These are phyloP conservation scores for Aotearoamyces nothofagi DNA, from an alignment of 2,329 filamentous ascomycete genomes.

Conservation along the genomic window DNA sequence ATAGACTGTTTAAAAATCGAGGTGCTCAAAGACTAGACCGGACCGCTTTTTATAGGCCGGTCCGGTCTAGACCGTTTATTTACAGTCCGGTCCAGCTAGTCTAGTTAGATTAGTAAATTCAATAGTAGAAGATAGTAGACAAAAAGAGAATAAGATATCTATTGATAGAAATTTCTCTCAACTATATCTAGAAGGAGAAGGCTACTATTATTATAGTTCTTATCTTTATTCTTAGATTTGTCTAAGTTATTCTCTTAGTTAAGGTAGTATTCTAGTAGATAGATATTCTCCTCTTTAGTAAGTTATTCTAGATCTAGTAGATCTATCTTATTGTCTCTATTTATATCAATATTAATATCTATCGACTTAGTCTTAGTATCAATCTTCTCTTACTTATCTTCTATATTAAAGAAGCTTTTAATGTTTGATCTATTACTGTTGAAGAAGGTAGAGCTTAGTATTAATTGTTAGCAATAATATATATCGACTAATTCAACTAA, in stretches of 20 bases:
- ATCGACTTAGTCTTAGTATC: constrained; percentile 13
- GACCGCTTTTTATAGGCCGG: no score
- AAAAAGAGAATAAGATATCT: constrained; percentile 1
- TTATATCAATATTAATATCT: constrained; percentile 12
- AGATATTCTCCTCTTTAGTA: constrained; percentile 8
- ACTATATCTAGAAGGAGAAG: constrained; percentile 1
- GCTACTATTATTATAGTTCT: constrained; percentile 1
- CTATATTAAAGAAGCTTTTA: constrained; percentile 11
- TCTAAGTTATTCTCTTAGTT: constrained; percentile 8
- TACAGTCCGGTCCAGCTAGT: no score
- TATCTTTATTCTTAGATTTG: constrained; percentile 2
- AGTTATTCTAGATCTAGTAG: constrained; percentile 5
- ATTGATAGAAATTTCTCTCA: constrained; percentile 1
- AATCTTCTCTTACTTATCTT: constrained; percentile 8
- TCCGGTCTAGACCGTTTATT: no score
- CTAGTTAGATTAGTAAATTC: constrained; percentile 1
- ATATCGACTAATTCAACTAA: constrained; percentile 4
- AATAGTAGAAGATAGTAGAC: constrained; percentile 1
- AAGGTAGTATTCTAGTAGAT: constrained; percentile 9
- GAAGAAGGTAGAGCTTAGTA: constrained; percentile 7
- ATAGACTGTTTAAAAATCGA: no score
- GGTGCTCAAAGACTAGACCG: no score
- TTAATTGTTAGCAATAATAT: constrained; percentile 5
- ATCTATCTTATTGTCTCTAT: not conserved
- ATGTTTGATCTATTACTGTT: constrained; percentile 10